Evolutionary conservation across 768 basidiomycete genomes (phyloP).

Genomic region (Leccinum disarticulatum): DNA sequence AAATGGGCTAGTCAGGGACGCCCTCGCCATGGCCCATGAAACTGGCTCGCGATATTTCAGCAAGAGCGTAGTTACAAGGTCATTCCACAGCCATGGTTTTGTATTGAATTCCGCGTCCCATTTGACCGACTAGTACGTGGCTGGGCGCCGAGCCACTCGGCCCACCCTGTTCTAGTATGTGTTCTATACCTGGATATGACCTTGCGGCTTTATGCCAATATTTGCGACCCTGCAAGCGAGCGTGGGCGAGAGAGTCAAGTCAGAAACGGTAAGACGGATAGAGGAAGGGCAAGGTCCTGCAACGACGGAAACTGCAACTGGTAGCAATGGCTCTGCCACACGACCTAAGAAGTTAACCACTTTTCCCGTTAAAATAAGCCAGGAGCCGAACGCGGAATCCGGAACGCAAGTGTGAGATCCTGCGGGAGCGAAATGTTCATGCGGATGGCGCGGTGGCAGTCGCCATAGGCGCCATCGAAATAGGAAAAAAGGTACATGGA

Average conservation of each 20-base stretch:
- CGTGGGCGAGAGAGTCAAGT: conserved; percentile 6
- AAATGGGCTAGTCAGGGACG: conserved; percentile 8
- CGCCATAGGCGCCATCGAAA: background rate
- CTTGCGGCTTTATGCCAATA: conserved; percentile 17
- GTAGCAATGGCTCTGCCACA: conserved; percentile 16
- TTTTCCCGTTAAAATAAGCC: conserved; percentile 7
- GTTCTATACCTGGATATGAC: conserved; percentile 13
- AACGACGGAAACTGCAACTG: conserved; percentile 19
- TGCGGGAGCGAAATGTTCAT: conserved; percentile 1
- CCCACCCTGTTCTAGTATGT: background rate
- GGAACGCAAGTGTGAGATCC: conserved; percentile 5
- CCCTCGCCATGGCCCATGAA: background rate
- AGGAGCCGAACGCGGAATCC: background rate
- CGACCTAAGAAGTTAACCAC: conserved; percentile 5
- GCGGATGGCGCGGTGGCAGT: background rate
- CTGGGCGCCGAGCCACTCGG: conserved; percentile 1
- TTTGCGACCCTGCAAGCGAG: conserved; percentile 5
- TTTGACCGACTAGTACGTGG: conserved; percentile 7
- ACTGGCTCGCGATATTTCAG: background rate
- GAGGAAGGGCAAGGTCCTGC: background rate
- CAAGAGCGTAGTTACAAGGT: background rate
- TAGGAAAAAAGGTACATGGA: conserved; percentile 1
- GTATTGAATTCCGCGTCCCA: background rate
- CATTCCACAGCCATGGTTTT: conserved; percentile 1
- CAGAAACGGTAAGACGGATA: conserved; percentile 15